These are phyloP conservation scores for Tausonia pullulans DNA, from an alignment of 1,284 basidiomycete species.

Conservation along the genomic window DNA sequence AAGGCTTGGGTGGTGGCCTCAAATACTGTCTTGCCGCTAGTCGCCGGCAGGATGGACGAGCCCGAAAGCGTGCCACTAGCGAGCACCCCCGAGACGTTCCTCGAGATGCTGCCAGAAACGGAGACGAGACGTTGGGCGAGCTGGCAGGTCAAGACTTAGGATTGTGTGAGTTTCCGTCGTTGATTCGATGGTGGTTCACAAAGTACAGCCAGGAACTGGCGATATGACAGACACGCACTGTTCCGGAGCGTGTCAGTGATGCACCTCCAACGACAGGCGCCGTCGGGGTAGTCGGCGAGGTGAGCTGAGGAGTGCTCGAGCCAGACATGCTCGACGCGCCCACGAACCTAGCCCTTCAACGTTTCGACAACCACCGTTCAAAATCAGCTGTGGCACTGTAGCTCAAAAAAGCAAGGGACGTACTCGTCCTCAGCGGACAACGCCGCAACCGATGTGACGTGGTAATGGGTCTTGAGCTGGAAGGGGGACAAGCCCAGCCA, in stretches of 20 bases:
- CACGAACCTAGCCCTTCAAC: too few species aligned
- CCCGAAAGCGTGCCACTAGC: not conserved
- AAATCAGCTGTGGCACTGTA: not conserved
- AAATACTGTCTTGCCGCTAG: not conserved
- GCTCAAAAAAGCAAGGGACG: not conserved
- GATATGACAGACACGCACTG: too few species aligned
- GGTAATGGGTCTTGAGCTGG: not conserved
- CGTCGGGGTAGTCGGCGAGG: too few species aligned
- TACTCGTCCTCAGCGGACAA: slow-evolving; percentile 2
- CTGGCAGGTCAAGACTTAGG: not conserved
- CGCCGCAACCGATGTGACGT: not conserved
- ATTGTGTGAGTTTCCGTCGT: too few species aligned
- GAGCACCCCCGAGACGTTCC: not conserved
- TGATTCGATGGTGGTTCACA: too few species aligned
- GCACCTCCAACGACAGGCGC: too few species aligned
- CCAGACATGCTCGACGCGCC: too few species aligned
- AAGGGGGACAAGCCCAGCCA: not conserved
- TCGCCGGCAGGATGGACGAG: not conserved
- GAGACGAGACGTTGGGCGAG: not conserved
- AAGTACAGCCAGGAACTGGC: too few species aligned
- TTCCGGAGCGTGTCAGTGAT: too few species aligned
- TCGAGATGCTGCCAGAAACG: not conserved
- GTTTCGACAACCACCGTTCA: not conserved
- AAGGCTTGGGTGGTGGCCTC: not conserved
- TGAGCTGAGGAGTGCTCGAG: too few species aligned